Base-by-base conservation (phyloP, 2,329 filamentous ascomycete genomes). In the Chaetomium globosum region DNA sequence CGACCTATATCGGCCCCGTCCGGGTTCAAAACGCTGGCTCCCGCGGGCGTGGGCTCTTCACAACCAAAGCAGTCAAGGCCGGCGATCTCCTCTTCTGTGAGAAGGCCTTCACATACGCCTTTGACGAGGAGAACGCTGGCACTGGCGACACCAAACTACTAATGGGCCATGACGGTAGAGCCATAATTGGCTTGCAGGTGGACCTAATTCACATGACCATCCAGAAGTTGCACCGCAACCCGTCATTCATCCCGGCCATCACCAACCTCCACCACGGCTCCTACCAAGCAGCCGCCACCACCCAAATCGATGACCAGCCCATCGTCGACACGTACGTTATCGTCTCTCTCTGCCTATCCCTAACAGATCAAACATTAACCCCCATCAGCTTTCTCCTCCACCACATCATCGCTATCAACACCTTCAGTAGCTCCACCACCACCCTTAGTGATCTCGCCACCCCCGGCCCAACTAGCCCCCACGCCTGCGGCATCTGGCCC, bases 1-100 rank as follows among this genome's bases (percentile, higher is more conserved):
- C 80, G 0, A 83, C 78, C 1, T 86, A 52, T 71, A 7, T 79
- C 80, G 0, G 71, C 73, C 1, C 78, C 73, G 9, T 68, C 5
- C 23, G 16, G 1, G 36, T 66, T 28, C 57, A 52, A 28, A 13
- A 49, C 13, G 58, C 64, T 3, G 61, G 36, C 26, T 48, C 57
- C n/a, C 75, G 77, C 21, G 83, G 83, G 2, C 76, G 78, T 2
- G 84, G 84, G 0, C 72, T 86, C 0, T 87, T 86, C 69, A 82
- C 80, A 0, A 83, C 79, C 0, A 73, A 75, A 23, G 69, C 75
- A 0, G 80, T 87, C 2, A 75, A 76, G 46, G 78, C 80, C 0
- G 84, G 84, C 0, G 80, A 85, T 3, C 74, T 86, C 1, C 71
- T 87, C 0, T 69, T 87, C 1, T 86, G 82, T 55, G 84, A 87